Conservation (phyloP, 495 filamentous ascomycete genomes). For the Penicillium argentinense region DNA sequence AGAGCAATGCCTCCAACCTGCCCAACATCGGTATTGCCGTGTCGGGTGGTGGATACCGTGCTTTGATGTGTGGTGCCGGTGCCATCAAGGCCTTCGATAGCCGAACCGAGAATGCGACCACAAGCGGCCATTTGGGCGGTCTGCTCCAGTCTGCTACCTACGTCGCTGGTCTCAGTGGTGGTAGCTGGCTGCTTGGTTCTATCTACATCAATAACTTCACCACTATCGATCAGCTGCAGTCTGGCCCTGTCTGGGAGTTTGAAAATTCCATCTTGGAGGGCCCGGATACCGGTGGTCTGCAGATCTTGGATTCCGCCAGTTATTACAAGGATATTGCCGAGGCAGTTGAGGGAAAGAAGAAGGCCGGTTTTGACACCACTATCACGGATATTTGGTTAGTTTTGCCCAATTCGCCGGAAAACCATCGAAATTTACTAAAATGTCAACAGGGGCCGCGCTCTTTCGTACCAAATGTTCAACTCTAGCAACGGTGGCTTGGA, state of each 20-base stretch:
- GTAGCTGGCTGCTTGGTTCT: constrained; percentile 83
- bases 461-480: constrained; percentile 84
- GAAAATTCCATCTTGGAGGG: constrained; percentile 74
- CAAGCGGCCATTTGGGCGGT: constrained; percentile 73
- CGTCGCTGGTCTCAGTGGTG: constrained; percentile 80
- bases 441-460: constrained; percentile 55
- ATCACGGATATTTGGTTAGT: constrained; percentile 84
- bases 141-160: constrained; percentile 85
- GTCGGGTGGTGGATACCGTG: constrained; percentile 78
- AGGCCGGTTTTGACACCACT: constrained; percentile 72
- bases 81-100: constrained; percentile 82
- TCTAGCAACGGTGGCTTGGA: constrained; percentile 70
- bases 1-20: constrained; percentile 55
- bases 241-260: constrained; percentile 71
- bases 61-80: constrained; percentile 86
- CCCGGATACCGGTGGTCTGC: constrained; percentile 52
- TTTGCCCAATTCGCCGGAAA: not conserved
- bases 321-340: constrained; percentile 69
- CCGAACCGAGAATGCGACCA: constrained; percentile 65
- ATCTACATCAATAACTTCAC: constrained; percentile 91
- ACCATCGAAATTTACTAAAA: constrained; percentile 5
- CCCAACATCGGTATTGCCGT: constrained; percentile 62
- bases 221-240: constrained; percentile 59
- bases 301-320: constrained; percentile 48
- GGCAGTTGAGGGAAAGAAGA: constrained; percentile 62